A percentile compares a stretch with the other conserved stretches of the same genome.
These are phyloP conservation scores for Pterocarpus macrocarpus DNA, from an alignment of 306 rosid genomes.

Conservation along the genomic window DNA sequence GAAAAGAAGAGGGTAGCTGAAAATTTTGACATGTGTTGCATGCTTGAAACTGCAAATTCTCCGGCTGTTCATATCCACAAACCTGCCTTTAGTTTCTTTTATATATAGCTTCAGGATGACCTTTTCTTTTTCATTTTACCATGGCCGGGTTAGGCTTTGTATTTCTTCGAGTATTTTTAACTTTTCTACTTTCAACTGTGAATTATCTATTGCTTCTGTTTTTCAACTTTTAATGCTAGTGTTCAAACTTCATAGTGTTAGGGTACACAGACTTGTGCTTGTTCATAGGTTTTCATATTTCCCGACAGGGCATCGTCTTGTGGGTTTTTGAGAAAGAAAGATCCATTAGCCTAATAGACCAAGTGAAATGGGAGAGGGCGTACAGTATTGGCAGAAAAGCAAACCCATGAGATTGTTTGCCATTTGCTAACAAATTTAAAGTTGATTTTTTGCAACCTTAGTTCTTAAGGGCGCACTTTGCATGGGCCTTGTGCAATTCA, in stretches of 20 bases:
- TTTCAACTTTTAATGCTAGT: not conserved
- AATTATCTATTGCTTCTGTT: constrained; percentile 24
- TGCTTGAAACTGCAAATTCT: constrained; percentile 28
- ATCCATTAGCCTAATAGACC: not conserved
- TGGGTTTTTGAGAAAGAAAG: not conserved
- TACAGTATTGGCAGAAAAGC: not conserved
- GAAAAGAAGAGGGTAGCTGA: constrained; percentile 32
- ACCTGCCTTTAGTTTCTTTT: not conserved
- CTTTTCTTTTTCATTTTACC: not conserved
- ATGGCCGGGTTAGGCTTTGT: not conserved
- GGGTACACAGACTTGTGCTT: constrained; percentile 5
- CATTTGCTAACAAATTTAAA: not conserved
- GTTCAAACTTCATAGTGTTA: not conserved
- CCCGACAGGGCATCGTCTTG: not conserved
- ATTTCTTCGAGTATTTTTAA: not conserved
- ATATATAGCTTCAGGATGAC: not conserved
- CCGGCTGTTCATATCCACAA: constrained; percentile 45
- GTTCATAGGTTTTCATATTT: constrained; percentile 25
- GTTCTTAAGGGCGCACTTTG: not conserved
- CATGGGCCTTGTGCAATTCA: not conserved
- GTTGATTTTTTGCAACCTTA: not conserved
- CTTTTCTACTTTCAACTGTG: constrained; percentile 42
- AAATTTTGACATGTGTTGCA: constrained; percentile 44
- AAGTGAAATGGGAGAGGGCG: not conserved
- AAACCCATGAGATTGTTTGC: too few species aligned